Evolutionary conservation across 148 eudicot genomes (phyloP).

Genomic region (Limonium bicolor): DNA sequence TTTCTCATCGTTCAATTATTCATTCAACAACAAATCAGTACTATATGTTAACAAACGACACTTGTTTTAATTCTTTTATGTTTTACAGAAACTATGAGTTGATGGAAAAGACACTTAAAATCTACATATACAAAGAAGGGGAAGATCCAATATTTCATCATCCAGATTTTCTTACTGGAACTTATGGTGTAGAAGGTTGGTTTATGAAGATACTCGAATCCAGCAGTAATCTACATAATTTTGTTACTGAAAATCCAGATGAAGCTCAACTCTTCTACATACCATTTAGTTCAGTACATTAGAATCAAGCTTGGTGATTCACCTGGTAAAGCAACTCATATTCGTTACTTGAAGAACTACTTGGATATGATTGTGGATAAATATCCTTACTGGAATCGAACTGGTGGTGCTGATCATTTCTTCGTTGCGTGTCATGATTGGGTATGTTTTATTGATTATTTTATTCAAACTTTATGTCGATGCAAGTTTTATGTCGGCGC

Average conservation of each 20-base stretch:
- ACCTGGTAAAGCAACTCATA: slow-evolving; percentile 33
- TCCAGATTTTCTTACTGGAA: slow-evolving; percentile 52
- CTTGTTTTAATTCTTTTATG: no score
- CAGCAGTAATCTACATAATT: slow-evolving; percentile 28
- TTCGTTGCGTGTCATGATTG: slow-evolving; percentile 75
- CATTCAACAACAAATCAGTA: no score
- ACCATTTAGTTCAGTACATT: slow-evolving; percentile 53
- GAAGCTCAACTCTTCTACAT: slow-evolving; percentile 60
- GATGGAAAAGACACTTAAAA: slow-evolving; percentile 57
- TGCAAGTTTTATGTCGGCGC: no score
- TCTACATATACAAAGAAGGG: slow-evolving; percentile 57
- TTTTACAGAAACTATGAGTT: slow-evolving; percentile 46
- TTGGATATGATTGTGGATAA: slow-evolving; percentile 24
- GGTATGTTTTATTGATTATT: slow-evolving; percentile 23
- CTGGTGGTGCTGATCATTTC: slow-evolving; percentile 60
- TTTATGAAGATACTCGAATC: slow-evolving; percentile 59
- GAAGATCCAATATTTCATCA: slow-evolving; percentile 43
- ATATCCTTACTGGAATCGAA: slow-evolving; percentile 64
- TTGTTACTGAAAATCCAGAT: slow-evolving; percentile 28
- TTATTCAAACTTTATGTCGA: neutral
- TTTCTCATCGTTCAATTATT: no score
- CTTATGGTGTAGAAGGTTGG: slow-evolving; percentile 74
- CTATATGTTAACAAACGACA: no score
- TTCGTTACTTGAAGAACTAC: slow-evolving; percentile 28
- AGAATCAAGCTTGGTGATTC: slow-evolving; percentile 48